phyloP scores from a whole-genome alignment of 257 asterid species.

The Plectranthus barbatus region DNA sequence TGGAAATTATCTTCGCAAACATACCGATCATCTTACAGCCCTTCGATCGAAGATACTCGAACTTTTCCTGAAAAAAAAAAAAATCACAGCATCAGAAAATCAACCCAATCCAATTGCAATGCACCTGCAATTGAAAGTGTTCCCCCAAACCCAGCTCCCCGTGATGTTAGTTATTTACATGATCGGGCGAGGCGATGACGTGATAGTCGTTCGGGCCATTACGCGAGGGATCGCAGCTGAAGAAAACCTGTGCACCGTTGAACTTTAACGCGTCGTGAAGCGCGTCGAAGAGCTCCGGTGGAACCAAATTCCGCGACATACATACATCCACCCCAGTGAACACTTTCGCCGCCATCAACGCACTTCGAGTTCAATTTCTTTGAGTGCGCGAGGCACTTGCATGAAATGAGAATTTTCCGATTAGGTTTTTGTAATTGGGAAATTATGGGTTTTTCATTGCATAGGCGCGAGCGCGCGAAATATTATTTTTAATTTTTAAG shows the following conservation, averaged over 20 bases:
- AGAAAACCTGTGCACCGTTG: constrained; percentile 76
- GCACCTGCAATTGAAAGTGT: not conserved
- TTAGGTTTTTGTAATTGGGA: constrained; percentile 5
- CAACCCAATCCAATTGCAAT: not conserved
- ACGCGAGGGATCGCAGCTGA: constrained; percentile 88
- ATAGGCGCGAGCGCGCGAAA: constrained; percentile 7
- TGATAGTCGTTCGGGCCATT: constrained; percentile 72
- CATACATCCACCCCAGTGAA: constrained; percentile 65
- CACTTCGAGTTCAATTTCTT: not conserved
- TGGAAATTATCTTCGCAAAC: not conserved
- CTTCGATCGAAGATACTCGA: constrained; percentile 65
- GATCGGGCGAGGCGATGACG: constrained; percentile 70
- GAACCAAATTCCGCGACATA: constrained; percentile 81
- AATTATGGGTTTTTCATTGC: not conserved
- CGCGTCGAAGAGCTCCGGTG: constrained; percentile 85
- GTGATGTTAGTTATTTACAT: constrained; percentile 28
- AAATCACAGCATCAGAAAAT: constrained; percentile 1
- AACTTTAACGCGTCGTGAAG: constrained; percentile 91
- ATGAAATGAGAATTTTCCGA: not conserved
- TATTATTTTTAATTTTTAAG: too few relatives aligned
- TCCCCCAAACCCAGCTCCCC: not conserved
- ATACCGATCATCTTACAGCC: constrained; percentile 90
- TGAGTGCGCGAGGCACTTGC: not conserved
- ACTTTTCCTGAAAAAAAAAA: constrained; percentile 68
- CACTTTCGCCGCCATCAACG: constrained; percentile 51